These are phyloP conservation scores for Hygrophoropsis aurantiaca DNA, from an alignment of 768 basidiomycete species.

Conservation along the genomic window DNA sequence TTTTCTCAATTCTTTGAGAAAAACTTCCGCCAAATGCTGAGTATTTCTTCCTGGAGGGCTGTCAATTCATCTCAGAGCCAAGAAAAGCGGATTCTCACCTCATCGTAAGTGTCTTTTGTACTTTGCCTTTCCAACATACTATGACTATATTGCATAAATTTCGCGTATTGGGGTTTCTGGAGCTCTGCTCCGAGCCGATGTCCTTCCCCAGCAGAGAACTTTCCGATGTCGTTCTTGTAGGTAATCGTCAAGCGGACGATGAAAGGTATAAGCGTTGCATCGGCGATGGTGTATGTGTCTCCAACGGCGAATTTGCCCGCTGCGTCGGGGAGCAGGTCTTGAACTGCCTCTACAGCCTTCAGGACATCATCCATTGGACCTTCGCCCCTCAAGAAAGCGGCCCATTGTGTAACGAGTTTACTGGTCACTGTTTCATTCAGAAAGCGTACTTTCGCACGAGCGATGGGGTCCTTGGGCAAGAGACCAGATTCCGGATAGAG, in stretches of 20 bases:
- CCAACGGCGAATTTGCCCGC: slow-evolving; percentile 37
- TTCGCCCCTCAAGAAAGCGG: no score
- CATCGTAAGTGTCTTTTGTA: slow-evolving; percentile 50
- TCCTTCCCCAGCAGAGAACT: slow-evolving; percentile 48
- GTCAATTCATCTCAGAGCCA: no score
- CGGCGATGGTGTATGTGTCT: slow-evolving; percentile 55
- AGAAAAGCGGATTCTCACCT: slow-evolving; percentile 34
- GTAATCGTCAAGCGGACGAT: slow-evolving; percentile 44
- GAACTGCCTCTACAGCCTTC: slow-evolving; percentile 44
- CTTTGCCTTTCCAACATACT: slow-evolving; percentile 50
- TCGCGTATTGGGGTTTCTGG: slow-evolving; percentile 42
- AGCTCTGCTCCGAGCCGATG: slow-evolving; percentile 41
- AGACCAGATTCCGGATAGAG: slow-evolving; percentile 43
- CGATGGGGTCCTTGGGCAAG: slow-evolving; percentile 53
- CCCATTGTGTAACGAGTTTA: no score
- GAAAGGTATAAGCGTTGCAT: slow-evolving; percentile 59
- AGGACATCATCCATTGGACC: no score
- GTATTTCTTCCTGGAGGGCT: no score
- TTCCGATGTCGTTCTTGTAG: slow-evolving; percentile 50
- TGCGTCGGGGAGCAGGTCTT: slow-evolving; percentile 46
- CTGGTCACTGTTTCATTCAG: slow-evolving; percentile 55
- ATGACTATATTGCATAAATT: slow-evolving; percentile 46
- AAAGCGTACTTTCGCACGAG: slow-evolving; percentile 57
- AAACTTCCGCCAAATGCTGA: no score
- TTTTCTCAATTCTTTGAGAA: no score